Base-by-base conservation (phyloP, 2,329 filamentous ascomycete species). In the Nemania sp. region DNA sequence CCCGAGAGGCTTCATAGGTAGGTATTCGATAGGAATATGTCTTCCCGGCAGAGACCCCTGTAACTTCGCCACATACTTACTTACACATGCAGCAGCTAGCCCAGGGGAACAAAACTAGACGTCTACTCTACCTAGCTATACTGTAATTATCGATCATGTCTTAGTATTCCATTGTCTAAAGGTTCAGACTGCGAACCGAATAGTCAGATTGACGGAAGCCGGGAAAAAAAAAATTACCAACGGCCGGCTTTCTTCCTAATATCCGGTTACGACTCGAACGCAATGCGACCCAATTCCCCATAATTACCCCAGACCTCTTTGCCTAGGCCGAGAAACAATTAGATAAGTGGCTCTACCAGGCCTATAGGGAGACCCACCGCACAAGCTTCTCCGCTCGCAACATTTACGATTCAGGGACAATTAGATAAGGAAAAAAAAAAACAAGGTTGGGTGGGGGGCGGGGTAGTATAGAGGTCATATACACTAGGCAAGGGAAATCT, bases 211-310 rank as follows among this genome's bases (percentile, higher is more conserved):
- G 11, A 32, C 43, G 43, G 29, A 50, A 62, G 43, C 20, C 35
- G 34, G 39, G 39, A 20, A 12, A 56, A 7, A 39, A 29, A 40
- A 40, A 40, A 17, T 17, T 40, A 17, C 18, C 21, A 34, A 12
- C 29, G n/a, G 5, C 20, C 29, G 15, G 32, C 15, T 42, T 47
- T 15, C 29, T 18, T 45, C 39, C 15, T 11, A 29, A 29, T 29
- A 29, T 29, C 25, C 25, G 25, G 25, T 29, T 29, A 29, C 25
- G 11, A 48, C 52, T 54, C 42, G 49, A 54, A n/a, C 51, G 50
- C 54, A 55, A 63, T 58, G 48, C 46, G 54, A 65, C 57, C 49
- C 43, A 49, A 46, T 56, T 45, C 55, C 54, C 62, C 39, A 20
- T 52, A 51, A 13, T n/a, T 43, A 45, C 42, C 42, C 42, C 42